These are phyloP conservation scores for Harrya chromipes DNA, from an alignment of 768 basidiomycete species.

Conservation along the genomic window DNA sequence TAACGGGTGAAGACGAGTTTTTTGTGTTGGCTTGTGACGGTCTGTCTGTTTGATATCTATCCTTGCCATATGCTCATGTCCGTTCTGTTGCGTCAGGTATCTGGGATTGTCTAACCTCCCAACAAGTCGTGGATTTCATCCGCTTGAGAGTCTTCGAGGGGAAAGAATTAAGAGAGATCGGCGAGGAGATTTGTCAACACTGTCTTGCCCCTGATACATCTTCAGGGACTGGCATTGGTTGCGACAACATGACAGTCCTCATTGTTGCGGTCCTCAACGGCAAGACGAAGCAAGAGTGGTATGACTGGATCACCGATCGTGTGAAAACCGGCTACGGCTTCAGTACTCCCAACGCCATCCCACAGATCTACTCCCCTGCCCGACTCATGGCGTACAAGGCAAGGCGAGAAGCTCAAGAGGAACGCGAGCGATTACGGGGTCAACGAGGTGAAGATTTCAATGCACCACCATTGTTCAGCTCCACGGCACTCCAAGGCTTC, in stretches of 20 bases:
- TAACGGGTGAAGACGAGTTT: slow-evolving; percentile 92
- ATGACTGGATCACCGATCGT: slow-evolving; percentile 80
- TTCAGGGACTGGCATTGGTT: slow-evolving; percentile 89
- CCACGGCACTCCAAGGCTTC: slow-evolving; percentile 42
- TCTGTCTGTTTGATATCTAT: slow-evolving; percentile 33
- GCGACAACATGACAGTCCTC: slow-evolving; percentile 98
- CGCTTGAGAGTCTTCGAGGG: slow-evolving; percentile 79
- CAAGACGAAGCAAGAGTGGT: slow-evolving; percentile 90
- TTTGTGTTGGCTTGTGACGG: slow-evolving; percentile 97
- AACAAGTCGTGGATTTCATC: slow-evolving; percentile 88
- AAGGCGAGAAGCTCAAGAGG: slow-evolving; percentile 55
- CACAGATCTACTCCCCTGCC: slow-evolving; percentile 70
- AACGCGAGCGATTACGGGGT: slow-evolving; percentile 39
- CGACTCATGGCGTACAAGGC: slow-evolving; percentile 63
- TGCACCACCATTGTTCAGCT: slow-evolving; percentile 29
- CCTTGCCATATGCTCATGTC: slow-evolving; percentile 2
- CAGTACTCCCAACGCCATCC: slow-evolving; percentile 69
- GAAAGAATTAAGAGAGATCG: slow-evolving; percentile 76
- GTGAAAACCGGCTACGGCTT: slow-evolving; percentile 75
- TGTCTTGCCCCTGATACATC: slow-evolving; percentile 94
- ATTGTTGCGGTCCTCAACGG: slow-evolving; percentile 87
- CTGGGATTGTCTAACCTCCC: slow-evolving; percentile 95
- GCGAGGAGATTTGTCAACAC: slow-evolving; percentile 86
- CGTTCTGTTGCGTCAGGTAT: slow-evolving; percentile 59
- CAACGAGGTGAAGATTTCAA: slow-evolving; percentile 36